Evolutionary conservation across 1,284 basidiomycete genomes (phyloP).

Genomic region (Ceratobasidium sp.): DNA sequence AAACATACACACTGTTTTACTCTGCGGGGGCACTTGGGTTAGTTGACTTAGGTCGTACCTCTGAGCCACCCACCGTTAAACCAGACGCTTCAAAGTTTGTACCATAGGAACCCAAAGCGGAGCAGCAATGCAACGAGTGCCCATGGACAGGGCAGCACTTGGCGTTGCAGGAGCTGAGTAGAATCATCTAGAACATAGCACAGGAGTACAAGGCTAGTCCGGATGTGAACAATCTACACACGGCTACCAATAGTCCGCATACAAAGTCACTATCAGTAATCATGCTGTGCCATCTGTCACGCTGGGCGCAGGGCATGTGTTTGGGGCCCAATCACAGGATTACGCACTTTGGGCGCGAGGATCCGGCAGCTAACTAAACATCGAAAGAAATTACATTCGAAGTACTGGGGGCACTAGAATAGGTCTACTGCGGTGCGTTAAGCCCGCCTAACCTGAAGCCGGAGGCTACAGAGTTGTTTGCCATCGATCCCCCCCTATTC

Average conservation of each 20-base stretch:
- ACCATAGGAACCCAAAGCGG: no score
- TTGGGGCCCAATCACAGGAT: slow-evolving; percentile 7
- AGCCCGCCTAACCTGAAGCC: neutral
- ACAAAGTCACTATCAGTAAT: neutral
- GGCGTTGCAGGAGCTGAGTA: neutral
- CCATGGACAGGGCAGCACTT: neutral
- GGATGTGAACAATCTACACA: neutral
- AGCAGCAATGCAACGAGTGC: neutral
- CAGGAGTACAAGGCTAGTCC: neutral
- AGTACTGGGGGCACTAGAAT: neutral
- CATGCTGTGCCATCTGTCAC: neutral
- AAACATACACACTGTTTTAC: neutral
- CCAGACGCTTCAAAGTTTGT: no score
- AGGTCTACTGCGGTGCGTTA: neutral
- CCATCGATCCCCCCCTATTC: slow-evolving; percentile 16
- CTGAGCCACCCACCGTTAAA: no score
- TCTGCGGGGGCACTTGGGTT: no score
- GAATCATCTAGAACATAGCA: neutral
- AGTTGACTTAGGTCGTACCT: no score
- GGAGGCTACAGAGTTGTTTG: neutral
- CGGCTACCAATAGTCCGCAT: neutral
- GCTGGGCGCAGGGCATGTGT: slow-evolving; percentile 16
- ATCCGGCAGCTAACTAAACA: neutral
- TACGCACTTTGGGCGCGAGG: neutral
- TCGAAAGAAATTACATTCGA: neutral